Evolutionary conservation across 108 stramenopile species (phyloP), one percentile per base, ranked within the genome.

Genomic region (Cyclotella distinguenda): DNA sequence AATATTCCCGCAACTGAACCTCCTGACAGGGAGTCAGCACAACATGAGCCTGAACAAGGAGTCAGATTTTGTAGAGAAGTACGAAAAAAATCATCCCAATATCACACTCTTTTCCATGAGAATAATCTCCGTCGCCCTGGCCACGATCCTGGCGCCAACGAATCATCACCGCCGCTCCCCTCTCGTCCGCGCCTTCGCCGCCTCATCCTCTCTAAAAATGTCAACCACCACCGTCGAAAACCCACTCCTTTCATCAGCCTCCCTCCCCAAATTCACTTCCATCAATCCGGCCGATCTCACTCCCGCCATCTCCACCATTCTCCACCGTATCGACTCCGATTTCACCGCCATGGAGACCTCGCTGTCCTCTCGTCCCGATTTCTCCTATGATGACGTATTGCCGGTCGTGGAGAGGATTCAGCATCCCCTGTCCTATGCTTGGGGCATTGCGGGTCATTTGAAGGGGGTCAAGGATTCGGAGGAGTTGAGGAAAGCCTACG

Each of bases 371-470:
- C 35, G 55, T 18, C 56, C 68, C 25, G 43, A 56, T n/a, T n/a
- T n/a, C n/a, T n/a, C n/a, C 22, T 93, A 78, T 52, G 82, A 84
- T 1, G 79, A 93, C 11, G 85, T 89, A 9, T 72, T 93, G 26
- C 93, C 94, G 10, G 86, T 85, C 16, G 56, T 92, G 34, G 89
- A 94, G 57, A 81, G 82, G 47, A 87, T 89, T 60, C 90, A 90
- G 45, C 80, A 82, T 49, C 80, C 82, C 0, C 48, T 85, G 25
- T 86, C 86, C 23, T 97, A 83, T 67, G 90, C 84, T 4, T 99
- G 98, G 98, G 96, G 97, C 13, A 88, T 99, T n/a, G 96, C 97
- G 25, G 85, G 91, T 23, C 98, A 99, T 78, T 82, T 99, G 53
- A 96, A 95, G 51, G 96, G 96, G 1, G 98, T 99, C 32, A 96